Evolutionary conservation across 768 basidiomycete species (phyloP), one percentile per base, ranked within the genome.

Genomic region (Leccinum pellstonianum): DNA sequence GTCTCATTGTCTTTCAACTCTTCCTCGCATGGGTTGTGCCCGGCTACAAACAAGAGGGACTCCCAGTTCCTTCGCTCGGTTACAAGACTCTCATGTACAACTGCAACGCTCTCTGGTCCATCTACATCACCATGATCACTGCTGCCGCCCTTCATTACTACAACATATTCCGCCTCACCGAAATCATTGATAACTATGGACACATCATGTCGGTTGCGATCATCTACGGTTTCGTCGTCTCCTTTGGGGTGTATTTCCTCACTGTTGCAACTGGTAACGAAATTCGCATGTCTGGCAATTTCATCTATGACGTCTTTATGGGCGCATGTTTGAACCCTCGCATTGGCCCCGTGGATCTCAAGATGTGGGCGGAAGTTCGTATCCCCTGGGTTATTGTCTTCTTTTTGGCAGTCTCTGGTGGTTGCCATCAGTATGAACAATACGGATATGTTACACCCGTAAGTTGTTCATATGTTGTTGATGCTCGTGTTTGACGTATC

Each of bases 331-430:
- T 99, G 63, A 99, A 98, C 77, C 97, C 97, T 7, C 86, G 96
- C 59, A 82, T 99, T 61, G 94, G 94, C 7, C 80, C 82, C 19
- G 83, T 99, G 62, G 96, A 98, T 75, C 78, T 99, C 69, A 99
- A 99, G 77, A 98, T 98, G 95, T 99, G 93, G 88, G 92, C 92
- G 5, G 95, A 97, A 70, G 93, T 98, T 60, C 86, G 97, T 53
- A 90, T 99, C 65, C 94, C 95, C 4, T 99, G 97, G 97, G 88
- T 95, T 43, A 86, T 97, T 55, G 87, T 97, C 17, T 98, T 98
- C 80, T 89, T 94, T 76, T 81, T 98, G 64, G 84, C 95, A 4
- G 85, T 98, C 37, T 95, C 91, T 25, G 96, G 94, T 52, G 91
- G 87, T 23, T 91, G 91, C 78, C 98, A 97, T 77, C 97, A 99